phyloP scores from a whole-genome alignment of 176 grass and related monocot species.

The Musa itinerans region DNA sequence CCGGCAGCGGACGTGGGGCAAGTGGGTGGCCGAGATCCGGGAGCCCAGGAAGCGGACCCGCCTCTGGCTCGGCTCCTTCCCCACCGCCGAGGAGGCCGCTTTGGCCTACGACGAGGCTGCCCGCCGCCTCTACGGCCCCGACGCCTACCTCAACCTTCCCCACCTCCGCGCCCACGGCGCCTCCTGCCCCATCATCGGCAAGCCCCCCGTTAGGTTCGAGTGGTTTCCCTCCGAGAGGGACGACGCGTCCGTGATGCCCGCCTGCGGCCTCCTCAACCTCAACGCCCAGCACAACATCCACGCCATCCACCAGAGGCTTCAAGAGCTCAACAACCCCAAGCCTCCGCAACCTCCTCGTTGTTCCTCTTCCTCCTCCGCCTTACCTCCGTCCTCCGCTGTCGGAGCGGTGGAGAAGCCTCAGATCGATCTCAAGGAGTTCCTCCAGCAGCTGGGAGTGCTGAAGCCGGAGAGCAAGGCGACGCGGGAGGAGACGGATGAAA shows the following conservation, averaged over 20 bases:
- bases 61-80: slow-evolving; percentile 78
- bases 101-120: slow-evolving; percentile 88
- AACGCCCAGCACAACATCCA: slow-evolving; percentile 98
- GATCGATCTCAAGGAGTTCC: slow-evolving; percentile 94
- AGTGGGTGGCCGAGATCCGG: slow-evolving; percentile 95
- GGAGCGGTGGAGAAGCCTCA: slow-evolving; percentile 48
- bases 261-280: slow-evolving; percentile 91
- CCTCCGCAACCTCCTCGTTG: neutral
- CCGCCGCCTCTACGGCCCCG: slow-evolving; percentile 79
- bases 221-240: slow-evolving; percentile 57
- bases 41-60: slow-evolving; percentile 80
- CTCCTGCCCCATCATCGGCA: too few relatives aligned
- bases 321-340: slow-evolving; percentile 60
- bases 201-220: slow-evolving; percentile 47
- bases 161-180: slow-evolving; percentile 57
- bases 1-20: slow-evolving; percentile 81
- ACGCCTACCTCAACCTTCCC: slow-evolving; percentile 90
- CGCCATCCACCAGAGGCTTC: slow-evolving; percentile 87
- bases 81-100: slow-evolving; percentile 79
- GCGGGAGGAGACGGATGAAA: neutral
- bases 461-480: slow-evolving; percentile 23
- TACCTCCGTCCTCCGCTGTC: neutral
- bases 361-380: neutral
- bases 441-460: slow-evolving; percentile 94
- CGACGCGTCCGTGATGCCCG: slow-evolving; percentile 24